Base-by-base conservation (phyloP, 768 basidiomycete species). In the Rhizopogon sp. region DNA sequence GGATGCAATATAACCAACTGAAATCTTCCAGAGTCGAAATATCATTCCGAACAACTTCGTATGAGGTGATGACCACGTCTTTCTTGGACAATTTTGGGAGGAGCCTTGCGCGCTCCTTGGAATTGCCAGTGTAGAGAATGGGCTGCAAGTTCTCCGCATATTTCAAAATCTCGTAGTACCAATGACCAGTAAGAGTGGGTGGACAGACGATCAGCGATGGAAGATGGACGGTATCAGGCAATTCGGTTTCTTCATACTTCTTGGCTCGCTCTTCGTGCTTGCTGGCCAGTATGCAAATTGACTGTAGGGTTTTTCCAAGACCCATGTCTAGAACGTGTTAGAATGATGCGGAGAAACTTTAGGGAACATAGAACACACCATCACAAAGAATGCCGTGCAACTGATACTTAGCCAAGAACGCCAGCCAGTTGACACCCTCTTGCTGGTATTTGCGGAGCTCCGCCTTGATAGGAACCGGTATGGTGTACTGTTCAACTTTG, bases 391-490 rank as follows among this genome's bases (percentile, higher is more conserved):
- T 92, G 13, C 97, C 97, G 66, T 99, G 97, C 2, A 99, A 72
- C 64, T 98, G 97, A 68, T 97, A 99, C 68, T 97, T 98, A 17
- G 93, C 91, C 39, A 99, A 78, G 76, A 99, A 99, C 1, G 97
- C 97, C 16, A 99, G 78, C 97, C 97, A 99, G 67, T 93, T 98
- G 60, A 99, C 91, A 35, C 97, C 97, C 54, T 99, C 97, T 72
- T 93, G 91, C 70, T 99, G 97, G 68, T 99, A 99, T 67, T 94
- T 93, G 56, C 97, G 88, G 46, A 99, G 76, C 61, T 98, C 93
- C 33, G 95, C 94, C 55, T 95, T 91, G 77, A 99, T 90, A 28
- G 75, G 72, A 53, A 94, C 84, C 0, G 97, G 93, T 1, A 99
- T 82, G 41, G 74, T 71, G 67, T 98, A 99, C 58, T 87, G 84